A percentile compares a stretch with the other conserved stretches of the same genome.
phyloP scores from a whole-genome alignment of 176 grass and related monocot genomes.

The Poa pratensis region DNA sequence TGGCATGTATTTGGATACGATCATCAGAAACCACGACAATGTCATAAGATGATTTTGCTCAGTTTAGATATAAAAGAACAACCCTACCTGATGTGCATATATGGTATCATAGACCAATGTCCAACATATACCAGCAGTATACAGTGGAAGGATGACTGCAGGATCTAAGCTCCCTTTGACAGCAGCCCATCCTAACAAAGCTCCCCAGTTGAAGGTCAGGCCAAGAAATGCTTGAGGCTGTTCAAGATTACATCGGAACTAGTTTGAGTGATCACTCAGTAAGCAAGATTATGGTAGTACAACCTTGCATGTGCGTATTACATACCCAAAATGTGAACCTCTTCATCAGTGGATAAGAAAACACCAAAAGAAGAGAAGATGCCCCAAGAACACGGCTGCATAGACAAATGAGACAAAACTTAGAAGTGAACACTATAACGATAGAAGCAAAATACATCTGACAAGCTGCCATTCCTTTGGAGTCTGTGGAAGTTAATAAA shows the following conservation, averaged over 20 bases:
- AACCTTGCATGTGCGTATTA: neutral
- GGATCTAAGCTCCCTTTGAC: constrained; percentile 73
- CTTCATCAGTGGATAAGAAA: constrained; percentile 93
- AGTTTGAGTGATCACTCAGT: neutral
- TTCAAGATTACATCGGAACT: constrained; percentile 24
- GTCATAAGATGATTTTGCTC: neutral
- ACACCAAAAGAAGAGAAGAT: constrained; percentile 77
- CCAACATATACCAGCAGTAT: constrained; percentile 85
- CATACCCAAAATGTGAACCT: constrained; percentile 74
- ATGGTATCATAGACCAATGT: constrained; percentile 93
- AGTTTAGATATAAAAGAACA: constrained; percentile 12
- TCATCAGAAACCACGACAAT: neutral
- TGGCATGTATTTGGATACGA: constrained; percentile 21
- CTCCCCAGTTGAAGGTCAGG: constrained; percentile 94
- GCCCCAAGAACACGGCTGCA: constrained; percentile 77
- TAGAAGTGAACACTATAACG: neutral
- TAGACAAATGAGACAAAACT: constrained; percentile 34
- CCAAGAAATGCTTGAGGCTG: constrained; percentile 95
- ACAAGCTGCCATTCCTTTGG: constrained; percentile 14
- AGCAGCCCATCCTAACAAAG: constrained; percentile 90
- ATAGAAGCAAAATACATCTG: neutral
- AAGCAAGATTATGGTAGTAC: neutral
- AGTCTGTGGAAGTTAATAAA: neutral
- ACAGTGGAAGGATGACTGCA: constrained; percentile 72
- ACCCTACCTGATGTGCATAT: constrained; percentile 83